phyloP scores from a whole-genome alignment of 257 asterid species.

The Primulina huaijiensis region DNA sequence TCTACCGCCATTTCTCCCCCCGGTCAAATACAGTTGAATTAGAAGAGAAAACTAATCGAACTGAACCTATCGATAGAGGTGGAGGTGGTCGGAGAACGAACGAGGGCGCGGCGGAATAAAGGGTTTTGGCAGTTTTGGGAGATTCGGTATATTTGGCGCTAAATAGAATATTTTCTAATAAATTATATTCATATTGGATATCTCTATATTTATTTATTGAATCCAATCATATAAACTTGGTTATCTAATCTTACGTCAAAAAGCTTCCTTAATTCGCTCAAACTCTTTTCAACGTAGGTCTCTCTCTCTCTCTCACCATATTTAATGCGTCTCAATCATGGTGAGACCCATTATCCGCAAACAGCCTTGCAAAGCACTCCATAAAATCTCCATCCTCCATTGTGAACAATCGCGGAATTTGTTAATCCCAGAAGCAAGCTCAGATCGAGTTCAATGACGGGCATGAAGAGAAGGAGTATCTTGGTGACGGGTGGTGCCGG shows the following conservation, averaged over 20 bases:
- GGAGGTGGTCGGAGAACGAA: not conserved
- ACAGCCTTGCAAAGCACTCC: constrained; percentile 12
- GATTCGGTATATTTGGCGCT: not conserved
- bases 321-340: not conserved
- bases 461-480: constrained; percentile 33
- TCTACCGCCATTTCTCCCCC: constrained; percentile 62
- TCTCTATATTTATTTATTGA: too few species aligned
- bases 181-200: too few species aligned
- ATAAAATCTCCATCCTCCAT: not conserved
- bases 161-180: too few species aligned
- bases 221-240: too few species aligned
- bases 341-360: constrained; percentile 22
- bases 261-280: constrained; percentile 36
- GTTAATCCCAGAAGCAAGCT: not conserved
- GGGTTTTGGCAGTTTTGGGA: not conserved
- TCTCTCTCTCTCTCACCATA: not conserved
- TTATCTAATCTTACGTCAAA: not conserved
- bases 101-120: not conserved
- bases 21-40: not conserved
- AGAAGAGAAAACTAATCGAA: not conserved
- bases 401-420: not conserved
- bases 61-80: not conserved
- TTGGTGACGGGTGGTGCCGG: constrained; percentile 98
- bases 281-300: constrained; percentile 4
- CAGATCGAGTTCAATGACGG: constrained; percentile 3